Evolutionary conservation across 345 rosid genomes (phyloP), one percentile per base, ranked within the genome.

Genomic region (thale cress (Arabidopsis thaliana)): DNA sequence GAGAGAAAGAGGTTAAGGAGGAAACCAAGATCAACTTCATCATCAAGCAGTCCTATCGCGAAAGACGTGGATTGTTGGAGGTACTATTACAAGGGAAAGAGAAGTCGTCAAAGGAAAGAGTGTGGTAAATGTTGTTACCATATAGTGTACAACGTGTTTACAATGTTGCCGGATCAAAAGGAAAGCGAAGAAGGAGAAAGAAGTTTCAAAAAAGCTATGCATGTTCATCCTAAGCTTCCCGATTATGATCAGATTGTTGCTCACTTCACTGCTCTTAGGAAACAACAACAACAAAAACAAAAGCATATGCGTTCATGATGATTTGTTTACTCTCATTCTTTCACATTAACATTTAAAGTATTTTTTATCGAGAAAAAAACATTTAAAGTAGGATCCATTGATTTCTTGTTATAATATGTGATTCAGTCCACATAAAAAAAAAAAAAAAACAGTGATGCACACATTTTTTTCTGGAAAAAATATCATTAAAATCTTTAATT

Each of bases 121-220:
- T 16, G 37, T 74, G 41, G 72, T 16, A 49, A 45, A 23, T 58
- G 66, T 65, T 58, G 66, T 65, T 65, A 46, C 33, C 72, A 65
- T 36, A 46, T 65, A 44, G 78, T 74, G 3, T 74, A 74, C 67
- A 66, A 66, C 48, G 72, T 74, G 49, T 74, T 46, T 36, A 44
- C 59, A 63, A 52, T 73, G 53, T 41, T 41, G 53, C 33, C 62
- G 1, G 76, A 52, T 51, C 55, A 63, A 32, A 20, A 52, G 53
- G 70, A 1, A 13, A 41, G 52, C 3, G 53, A 7, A 50, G n/a
- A 61, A 38, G 69, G 33, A 38, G 68, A 64, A 16, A 64, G 28
- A 33, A 7, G 10, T 2, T 34, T 34, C 0, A 42, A 25, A 38
- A 51, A 62, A 62, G 52, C 52, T 62, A 42, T 13, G 12, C 67